A percentile compares a stretch with the other conserved stretches of the same genome.
Evolutionary conservation across 768 basidiomycete genomes (phyloP).

Genomic region (Lanmaoa rubissima): DNA sequence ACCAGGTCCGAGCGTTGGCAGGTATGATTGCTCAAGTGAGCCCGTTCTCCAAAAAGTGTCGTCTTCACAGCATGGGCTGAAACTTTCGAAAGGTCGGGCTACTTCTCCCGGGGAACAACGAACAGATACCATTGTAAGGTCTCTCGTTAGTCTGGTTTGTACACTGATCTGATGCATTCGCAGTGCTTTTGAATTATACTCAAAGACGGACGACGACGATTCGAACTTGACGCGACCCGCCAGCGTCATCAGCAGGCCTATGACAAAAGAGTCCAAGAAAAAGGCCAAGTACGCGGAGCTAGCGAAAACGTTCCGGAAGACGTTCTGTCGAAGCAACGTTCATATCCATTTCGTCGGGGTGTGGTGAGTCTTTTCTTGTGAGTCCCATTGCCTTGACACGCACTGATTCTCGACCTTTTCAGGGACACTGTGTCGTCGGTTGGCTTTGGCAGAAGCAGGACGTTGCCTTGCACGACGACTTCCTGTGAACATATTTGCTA

Average conservation of each 20-base stretch:
- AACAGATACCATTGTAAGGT: slow-evolving; percentile 40
- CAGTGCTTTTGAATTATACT: slow-evolving; percentile 42
- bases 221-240: slow-evolving; percentile 4
- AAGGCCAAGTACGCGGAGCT: slow-evolving; percentile 21
- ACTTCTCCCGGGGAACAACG: slow-evolving; percentile 39
- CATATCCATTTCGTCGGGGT: slow-evolving; percentile 45
- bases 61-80: background rate
- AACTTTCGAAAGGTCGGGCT: slow-evolving; percentile 37
- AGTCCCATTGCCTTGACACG: background rate
- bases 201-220: slow-evolving; percentile 23
- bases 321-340: slow-evolving; percentile 36
- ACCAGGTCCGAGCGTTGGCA: slow-evolving; percentile 42
- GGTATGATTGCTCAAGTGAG: slow-evolving; percentile 43
- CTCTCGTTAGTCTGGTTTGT: background rate
- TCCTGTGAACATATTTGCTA: slow-evolving; percentile 36
- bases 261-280: slow-evolving; percentile 9
- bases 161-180: background rate
- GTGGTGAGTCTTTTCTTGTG: slow-evolving; percentile 32
- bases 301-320: slow-evolving; percentile 31
- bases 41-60: background rate
- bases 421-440: slow-evolving; percentile 52
- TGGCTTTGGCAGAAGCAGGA: slow-evolving; percentile 33
- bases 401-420: background rate
- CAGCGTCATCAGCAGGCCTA: slow-evolving; percentile 8
- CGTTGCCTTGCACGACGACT: slow-evolving; percentile 33